Base-by-base conservation (phyloP, 345 rosid species). In the Citrus mangshanensis region DNA sequence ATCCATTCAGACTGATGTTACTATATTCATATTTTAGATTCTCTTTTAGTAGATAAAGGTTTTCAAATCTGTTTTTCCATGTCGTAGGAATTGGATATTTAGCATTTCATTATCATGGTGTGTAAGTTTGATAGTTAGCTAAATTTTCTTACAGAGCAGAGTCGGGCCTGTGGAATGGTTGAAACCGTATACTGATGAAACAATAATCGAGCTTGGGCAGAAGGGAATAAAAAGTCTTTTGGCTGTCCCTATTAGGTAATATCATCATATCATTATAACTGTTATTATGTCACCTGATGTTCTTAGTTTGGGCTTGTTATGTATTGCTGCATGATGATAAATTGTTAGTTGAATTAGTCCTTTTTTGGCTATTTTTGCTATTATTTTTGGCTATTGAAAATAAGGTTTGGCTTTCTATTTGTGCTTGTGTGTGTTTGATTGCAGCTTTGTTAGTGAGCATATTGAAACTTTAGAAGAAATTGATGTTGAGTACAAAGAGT, bases 161-260 rank as follows among this genome's bases (percentile, higher is more conserved):
- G 99, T 96, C 72, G 99, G 99, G 77, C 99, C 99, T 5, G 98
- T 96, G 86, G 99, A 96, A 81, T 96, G 99, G 98, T 81, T 96
- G 88, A 96, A 93, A 83, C 99, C 99, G n/a, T 96, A 96, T 77
- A 96, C 99, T 30, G 97, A 96, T 85, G 97, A 96, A 82, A 93
- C 98, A 74, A 94, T 96, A 63, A 82, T 91, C 30, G 97, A 96
- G 76, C 95, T 96, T 60, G 99, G 98, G 49, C 77, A 81, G 87
- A 93, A 90, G 82, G 98, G 99, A 75, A 94, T 94, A 65, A 92
- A 90, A 77, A 84, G 82, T 86, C 95, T 96, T 84, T 79, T 96
- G 74, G 99, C 97, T 82, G 97, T 94, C 75, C 98, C 98, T 19
- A 94, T 96, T 68, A 94, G 97, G 99, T 93, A 89, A 64, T 56